Evolutionary conservation across 2,329 filamentous ascomycete genomes (phyloP).

Genomic region (Claviceps citrina): DNA sequence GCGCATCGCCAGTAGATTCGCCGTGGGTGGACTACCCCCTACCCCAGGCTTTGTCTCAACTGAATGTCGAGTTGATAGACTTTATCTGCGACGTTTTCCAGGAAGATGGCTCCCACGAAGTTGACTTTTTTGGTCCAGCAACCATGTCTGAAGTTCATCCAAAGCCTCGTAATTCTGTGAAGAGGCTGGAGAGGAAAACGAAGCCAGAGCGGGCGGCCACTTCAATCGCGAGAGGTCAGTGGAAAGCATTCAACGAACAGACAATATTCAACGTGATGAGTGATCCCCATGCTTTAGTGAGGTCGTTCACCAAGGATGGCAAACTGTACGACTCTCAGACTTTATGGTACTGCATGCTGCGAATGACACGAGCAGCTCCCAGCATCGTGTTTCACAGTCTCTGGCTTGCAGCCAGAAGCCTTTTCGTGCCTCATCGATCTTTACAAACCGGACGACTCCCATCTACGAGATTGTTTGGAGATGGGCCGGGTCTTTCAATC

Average conservation of each 20-base stretch:
- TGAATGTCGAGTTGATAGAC: conserved; percentile 41
- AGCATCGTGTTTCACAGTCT: conserved; percentile 47
- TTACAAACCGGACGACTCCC: conserved; percentile 24
- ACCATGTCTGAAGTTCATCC: conserved; percentile 8
- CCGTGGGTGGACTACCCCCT: conserved; percentile 19
- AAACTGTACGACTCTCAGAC: conserved; percentile 44
- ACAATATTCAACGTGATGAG: conserved; percentile 49
- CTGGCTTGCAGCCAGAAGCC: conserved; percentile 43
- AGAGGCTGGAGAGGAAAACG: conserved; percentile 6
- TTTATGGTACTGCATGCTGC: conserved; percentile 47
- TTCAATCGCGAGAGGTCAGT: conserved; percentile 23
- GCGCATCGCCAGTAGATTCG: conserved; percentile 13
- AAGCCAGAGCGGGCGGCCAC: background rate
- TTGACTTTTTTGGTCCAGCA: conserved; percentile 27
- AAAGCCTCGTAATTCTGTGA: conserved; percentile 5
- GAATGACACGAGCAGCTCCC: conserved; percentile 40
- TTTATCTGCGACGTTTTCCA: conserved; percentile 46
- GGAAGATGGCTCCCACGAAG: conserved; percentile 38
- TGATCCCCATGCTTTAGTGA: conserved; percentile 36
- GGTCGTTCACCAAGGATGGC: conserved; percentile 40
- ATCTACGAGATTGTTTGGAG: conserved; percentile 5
- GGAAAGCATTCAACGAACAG: conserved; percentile 48
- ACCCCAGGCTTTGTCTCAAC: conserved; percentile 40
- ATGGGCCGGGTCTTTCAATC: conserved; percentile 19
- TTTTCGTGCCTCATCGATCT: conserved; percentile 40